A percentile compares a stretch with the other conserved stretches of the same genome.
Evolutionary conservation across 2,329 filamentous ascomycete genomes (phyloP).

Genomic region (Lecanicillium sp.): DNA sequence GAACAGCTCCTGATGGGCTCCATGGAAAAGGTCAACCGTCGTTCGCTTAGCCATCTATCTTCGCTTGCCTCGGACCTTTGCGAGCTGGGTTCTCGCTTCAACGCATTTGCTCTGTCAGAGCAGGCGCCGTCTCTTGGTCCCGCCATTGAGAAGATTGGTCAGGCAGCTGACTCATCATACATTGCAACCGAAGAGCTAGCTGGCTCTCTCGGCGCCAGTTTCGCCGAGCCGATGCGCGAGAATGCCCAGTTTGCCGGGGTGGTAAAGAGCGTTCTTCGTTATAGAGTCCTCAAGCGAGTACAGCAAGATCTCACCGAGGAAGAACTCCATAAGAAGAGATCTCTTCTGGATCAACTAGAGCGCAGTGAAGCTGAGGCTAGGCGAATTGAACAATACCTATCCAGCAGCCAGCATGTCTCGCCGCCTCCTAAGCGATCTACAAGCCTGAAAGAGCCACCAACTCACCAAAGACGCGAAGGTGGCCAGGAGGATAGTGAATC

Average conservation of each 20-base stretch:
- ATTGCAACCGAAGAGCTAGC: conserved; percentile 92
- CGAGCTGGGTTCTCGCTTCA: conserved; percentile 91
- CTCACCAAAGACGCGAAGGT: conserved; percentile 45
- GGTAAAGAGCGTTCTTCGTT: conserved; percentile 79
- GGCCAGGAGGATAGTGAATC: conserved; percentile 73
- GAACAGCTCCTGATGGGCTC: conserved; percentile 83
- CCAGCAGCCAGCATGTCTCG: conserved; percentile 56
- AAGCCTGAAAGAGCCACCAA: conserved; percentile 42
- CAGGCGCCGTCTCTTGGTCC: conserved; percentile 80
- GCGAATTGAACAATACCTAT: conserved; percentile 88
- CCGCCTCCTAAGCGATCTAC: conserved; percentile 60
- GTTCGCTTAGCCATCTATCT: conserved; percentile 78
- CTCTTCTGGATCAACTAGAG: conserved; percentile 80
- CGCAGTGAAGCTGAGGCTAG: conserved; percentile 87
- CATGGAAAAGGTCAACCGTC: conserved; percentile 93
- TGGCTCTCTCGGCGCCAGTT: conserved; percentile 79
- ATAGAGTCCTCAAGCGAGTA: conserved; percentile 85
- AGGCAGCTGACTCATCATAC: conserved; percentile 92
- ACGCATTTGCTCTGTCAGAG: conserved; percentile 92
- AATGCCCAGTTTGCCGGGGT: conserved; percentile 96
- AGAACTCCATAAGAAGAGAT: conserved; percentile 79
- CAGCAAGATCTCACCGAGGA: conserved; percentile 97
- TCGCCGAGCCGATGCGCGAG: conserved; percentile 96
- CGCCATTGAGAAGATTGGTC: conserved; percentile 88
- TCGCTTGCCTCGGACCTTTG: conserved; percentile 80